These are phyloP conservation scores for Geranium brycei DNA, from an alignment of 345 rosid genomes.

Conservation along the genomic window DNA sequence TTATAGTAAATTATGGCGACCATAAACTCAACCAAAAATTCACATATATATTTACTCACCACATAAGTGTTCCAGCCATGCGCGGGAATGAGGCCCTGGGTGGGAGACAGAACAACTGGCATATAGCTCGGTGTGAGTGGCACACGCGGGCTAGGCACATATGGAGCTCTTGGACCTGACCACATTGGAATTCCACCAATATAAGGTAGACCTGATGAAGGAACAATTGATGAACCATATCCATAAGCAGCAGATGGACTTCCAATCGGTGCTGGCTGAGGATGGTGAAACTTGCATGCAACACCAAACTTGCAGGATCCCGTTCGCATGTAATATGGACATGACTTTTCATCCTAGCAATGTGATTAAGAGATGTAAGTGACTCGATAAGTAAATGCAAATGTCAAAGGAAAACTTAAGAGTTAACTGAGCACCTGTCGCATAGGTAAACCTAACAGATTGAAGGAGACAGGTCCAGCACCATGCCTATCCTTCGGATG, in stretches of 20 bases:
- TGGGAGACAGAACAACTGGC: conserved; percentile 48
- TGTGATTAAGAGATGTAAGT: background rate
- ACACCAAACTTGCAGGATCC: conserved; percentile 38
- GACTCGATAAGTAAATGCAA: background rate
- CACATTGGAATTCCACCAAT: conserved; percentile 40
- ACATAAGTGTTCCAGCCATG: conserved; percentile 58
- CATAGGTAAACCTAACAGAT: conserved; percentile 61
- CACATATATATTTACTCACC: conserved; percentile 26
- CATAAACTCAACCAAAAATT: background rate
- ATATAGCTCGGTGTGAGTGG: conserved; percentile 41
- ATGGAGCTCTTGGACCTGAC: conserved; percentile 44
- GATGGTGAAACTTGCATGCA: conserved; percentile 54
- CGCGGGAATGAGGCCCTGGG: conserved; percentile 42
- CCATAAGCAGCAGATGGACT: conserved; percentile 24
- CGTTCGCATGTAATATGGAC: conserved; percentile 66
- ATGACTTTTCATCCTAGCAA: conserved; percentile 59
- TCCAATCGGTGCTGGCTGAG: conserved; percentile 47
- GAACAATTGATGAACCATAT: conserved; percentile 28
- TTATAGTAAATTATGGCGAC: too few relatives aligned
- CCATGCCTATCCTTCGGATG: conserved; percentile 86
- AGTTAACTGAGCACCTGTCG: conserved; percentile 37
- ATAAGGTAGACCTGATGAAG: conserved; percentile 45
- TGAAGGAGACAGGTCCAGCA: conserved; percentile 64
- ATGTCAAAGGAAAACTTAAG: background rate
- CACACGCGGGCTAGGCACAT: conserved; percentile 31